Base-by-base conservation (phyloP, 2,329 filamentous ascomycete genomes). In the Pyrenophora teres region DNA sequence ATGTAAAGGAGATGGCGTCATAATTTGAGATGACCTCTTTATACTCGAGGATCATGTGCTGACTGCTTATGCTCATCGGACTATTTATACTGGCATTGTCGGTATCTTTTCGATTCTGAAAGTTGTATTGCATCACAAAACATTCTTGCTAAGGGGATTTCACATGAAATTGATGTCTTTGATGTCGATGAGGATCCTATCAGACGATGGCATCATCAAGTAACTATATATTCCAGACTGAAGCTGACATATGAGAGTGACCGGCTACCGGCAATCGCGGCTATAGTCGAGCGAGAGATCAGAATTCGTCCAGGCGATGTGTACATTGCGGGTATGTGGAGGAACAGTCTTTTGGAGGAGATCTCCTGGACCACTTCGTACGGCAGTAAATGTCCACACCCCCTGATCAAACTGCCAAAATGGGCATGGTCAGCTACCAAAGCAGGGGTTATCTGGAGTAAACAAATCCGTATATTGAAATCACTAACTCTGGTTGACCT, bases 401-500 rank as follows among this genome's bases (percentile, higher is more conserved):
- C 16, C 2, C 6, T 2, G 6, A 21, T 5, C 2, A 4, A 10
- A 1, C 6, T 13, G 3, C 42, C 16, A 4, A 46, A 23, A 4
- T 46, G 43, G 35, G 13, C 43, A 7, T 39, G 43, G 35, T 25
- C 43, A 16, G 38, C 35, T 8, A 5, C 8, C 9, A 18, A 5
- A 16, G 6, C 0, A 7, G 2, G 7, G 2, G 3, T 38, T 27
- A 0, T 1, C 4, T 46, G 35, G 43, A 0, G 2, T 1, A 16
- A 4, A 8, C 10, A 13, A 31, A 9, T 8, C 8, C 0, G 2
- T 5, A 19, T 16, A 0, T 1, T 31, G 5, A n/a, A 16, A 1
- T 46, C 16, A 3, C 6, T 46, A 2, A 21, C 18, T 4, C 13
- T 39, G 12, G 4, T 39, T 15, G 43, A 32, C 9, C 9, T 39